Base-by-base conservation (phyloP, 2,329 filamentous ascomycete genomes). In the Botrytis fragariae region DNA sequence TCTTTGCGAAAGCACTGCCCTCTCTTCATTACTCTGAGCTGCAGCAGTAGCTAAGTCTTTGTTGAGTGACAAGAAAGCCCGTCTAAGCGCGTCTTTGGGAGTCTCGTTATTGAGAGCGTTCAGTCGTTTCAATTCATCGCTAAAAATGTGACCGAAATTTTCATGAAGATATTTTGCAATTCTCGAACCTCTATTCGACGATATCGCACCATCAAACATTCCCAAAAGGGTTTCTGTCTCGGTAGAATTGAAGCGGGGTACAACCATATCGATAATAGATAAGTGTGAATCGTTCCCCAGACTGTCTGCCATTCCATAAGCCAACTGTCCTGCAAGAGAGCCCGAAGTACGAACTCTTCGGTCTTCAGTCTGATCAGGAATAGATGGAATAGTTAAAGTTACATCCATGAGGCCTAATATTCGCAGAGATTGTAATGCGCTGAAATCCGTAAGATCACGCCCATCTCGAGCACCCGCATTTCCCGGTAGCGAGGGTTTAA, bases 401-500 rank as follows among this genome's bases (percentile, higher is more conserved):
- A 99, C 96, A 84, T 99, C 96, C 95, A 99, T 99, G 79, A 99
- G 84, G 39, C 96, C 96, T 54, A 99, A 87, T 25, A 98, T 92
- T 51, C 96, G 89, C 71, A 99, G 86, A 79, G 97, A 95, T 69
- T 87, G 86, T 61, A 99, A 86, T 0, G 93, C 92, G 77, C 90
- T 95, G 81, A 99, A 99, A 81, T 98, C 95, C 0, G 95, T 97
- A 73, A 97, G 83, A 84, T 93, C 87, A 84, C 92, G 84, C 81
- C 90, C 84, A 86, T 92, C 81, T 82, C 87, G 79, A 86, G 75
- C 91, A 89, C 87, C 89, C 88, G 78, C 90, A 89, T 90, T 89
- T 89, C 77, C 92, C 89, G 12, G 89, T 87, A 89, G 88, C 89
- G 78, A 92, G 88, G 72, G 90, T 80, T 92, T 92, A 84, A 99